phyloP scores from a whole-genome alignment of 2,329 filamentous ascomycete genomes.

The Colletotrichum tofieldiae region DNA sequence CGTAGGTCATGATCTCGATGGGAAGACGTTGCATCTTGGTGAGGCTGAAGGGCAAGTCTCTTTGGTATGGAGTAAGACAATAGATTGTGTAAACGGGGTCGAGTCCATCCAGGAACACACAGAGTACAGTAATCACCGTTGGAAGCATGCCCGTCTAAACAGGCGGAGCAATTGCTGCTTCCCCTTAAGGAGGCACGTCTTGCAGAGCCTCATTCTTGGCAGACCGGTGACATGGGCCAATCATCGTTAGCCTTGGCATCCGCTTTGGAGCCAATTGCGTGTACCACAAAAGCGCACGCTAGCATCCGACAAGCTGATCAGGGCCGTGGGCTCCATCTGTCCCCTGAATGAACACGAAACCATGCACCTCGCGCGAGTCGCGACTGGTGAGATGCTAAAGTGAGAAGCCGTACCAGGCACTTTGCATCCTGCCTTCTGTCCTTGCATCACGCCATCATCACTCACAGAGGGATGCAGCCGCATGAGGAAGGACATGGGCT shows the following conservation, averaged over 20 bases:
- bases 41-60: neutral
- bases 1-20: conserved; percentile 74
- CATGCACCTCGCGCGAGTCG: neutral
- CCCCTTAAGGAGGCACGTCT: neutral
- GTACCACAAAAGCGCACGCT: neutral
- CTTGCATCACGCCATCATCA: neutral
- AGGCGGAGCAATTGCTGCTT: neutral
- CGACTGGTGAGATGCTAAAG: neutral
- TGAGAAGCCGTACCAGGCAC: neutral
- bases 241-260: neutral
- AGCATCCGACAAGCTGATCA: neutral
- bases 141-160: neutral
- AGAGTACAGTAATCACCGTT: neutral
- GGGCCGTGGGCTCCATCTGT: neutral
- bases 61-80: neutral
- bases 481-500: neutral
- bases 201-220: neutral
- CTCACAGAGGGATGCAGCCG: neutral
- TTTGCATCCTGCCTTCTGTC: neutral
- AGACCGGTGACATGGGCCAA: neutral
- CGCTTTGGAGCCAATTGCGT: neutral
- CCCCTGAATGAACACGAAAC: neutral
- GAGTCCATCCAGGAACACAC: neutral
- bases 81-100: neutral
- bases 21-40: conserved; percentile 59